These are phyloP conservation scores for Phytophthora fragariaefolia DNA, from an alignment of 352 stramenopile genomes.

Conservation along the genomic window DNA sequence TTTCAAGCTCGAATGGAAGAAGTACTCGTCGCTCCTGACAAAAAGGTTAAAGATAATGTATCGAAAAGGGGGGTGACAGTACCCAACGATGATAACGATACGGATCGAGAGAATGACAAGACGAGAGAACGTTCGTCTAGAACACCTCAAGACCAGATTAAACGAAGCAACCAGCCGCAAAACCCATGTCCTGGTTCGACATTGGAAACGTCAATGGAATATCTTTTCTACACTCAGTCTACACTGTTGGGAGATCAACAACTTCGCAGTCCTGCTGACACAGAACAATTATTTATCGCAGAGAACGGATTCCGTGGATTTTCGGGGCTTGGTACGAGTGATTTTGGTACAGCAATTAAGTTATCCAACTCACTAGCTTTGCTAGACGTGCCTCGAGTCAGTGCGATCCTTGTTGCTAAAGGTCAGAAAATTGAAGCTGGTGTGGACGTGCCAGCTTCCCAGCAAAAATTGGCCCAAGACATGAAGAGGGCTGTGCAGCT, in stretches of 20 bases:
- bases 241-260: conserved; percentile 48
- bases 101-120: conserved; percentile 14
- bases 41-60: conserved; percentile 78
- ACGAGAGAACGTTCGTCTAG: not conserved
- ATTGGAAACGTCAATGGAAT: conserved; percentile 75
- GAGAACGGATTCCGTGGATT: conserved; percentile 76
- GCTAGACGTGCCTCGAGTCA: conserved; percentile 51
- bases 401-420: conserved; percentile 24
- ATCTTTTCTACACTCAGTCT: conserved; percentile 81
- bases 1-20: conserved; percentile 88
- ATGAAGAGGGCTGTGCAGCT: conserved; percentile 56
- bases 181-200: conserved; percentile 33
- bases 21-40: conserved; percentile 61
- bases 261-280: conserved; percentile 35
- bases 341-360: conserved; percentile 66
- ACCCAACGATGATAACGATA: conserved; percentile 34
- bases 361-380: conserved; percentile 80
- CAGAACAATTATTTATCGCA: conserved; percentile 66
- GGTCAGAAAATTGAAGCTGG: conserved; percentile 24
- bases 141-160: conserved; percentile 12
- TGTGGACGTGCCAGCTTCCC: not conserved
- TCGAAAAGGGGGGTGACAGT: conserved; percentile 82
- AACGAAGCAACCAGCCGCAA: conserved; percentile 14
- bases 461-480: conserved; percentile 20
- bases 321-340: conserved; percentile 52